Conservation (phyloP, 2,329 filamentous ascomycete species). For the Aspergillus latus region DNA sequence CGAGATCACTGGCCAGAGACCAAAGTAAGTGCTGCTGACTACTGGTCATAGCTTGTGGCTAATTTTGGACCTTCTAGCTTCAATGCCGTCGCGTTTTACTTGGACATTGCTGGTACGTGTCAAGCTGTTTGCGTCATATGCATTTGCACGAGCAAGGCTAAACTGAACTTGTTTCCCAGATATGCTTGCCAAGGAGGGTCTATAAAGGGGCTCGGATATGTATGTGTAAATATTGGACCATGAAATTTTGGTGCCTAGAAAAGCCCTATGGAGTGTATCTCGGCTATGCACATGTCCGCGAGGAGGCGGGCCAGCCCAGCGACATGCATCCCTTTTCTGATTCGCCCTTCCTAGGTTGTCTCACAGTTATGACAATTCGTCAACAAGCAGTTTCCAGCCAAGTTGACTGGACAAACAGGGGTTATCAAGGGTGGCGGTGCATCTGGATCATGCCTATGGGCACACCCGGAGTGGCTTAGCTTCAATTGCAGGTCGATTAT, state of each 20-base stretch:
- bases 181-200: conserved; percentile 69
- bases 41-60: neutral
- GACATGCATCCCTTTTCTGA: neutral
- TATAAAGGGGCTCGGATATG: conserved; percentile 28
- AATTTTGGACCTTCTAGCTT: conserved; percentile 48
- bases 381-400: neutral
- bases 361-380: neutral
- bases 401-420: neutral
- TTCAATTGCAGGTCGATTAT: conserved; percentile 8
- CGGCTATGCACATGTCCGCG: conserved; percentile 8
- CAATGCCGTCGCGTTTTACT: conserved; percentile 64
- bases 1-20: conserved; percentile 55
- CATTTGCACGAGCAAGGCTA: conserved; percentile 4
- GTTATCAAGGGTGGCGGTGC: conserved; percentile 20
- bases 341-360: conserved; percentile 1
- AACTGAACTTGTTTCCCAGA: conserved; percentile 35
- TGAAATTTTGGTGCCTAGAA: conserved; percentile 23
- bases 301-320: conserved; percentile 16
- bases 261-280: conserved; percentile 2
- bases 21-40: conserved; percentile 43
- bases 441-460: neutral
- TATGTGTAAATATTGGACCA: neutral
- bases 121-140: conserved; percentile 6
- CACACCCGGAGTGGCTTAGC: conserved; percentile 16
- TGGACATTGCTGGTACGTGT: conserved; percentile 61